Percentiles rank a stretch among this genome's conserved stretches.
Conservation (phyloP, 164 flowering plant species). For the Kalanchoe fedtschenkoi region DNA sequence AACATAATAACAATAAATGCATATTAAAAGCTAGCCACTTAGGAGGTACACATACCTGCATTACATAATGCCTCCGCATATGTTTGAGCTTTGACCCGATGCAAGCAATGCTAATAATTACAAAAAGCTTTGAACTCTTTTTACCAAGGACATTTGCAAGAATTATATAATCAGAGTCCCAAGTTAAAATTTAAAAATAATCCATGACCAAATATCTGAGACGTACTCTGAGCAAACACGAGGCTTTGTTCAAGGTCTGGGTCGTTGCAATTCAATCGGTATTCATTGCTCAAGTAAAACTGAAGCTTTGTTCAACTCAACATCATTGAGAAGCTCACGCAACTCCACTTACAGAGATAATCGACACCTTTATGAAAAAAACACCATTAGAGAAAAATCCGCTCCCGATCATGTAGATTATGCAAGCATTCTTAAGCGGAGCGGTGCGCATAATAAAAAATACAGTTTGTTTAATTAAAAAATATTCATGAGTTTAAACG, state of each 20-base stretch:
- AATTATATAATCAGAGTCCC: background rate
- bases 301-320: constrained; percentile 85
- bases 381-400: constrained; percentile 67
- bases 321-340: constrained; percentile 62
- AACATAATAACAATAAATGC: too few relatives aligned
- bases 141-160: constrained; percentile 67
- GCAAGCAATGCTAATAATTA: constrained; percentile 88
- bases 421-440: constrained; percentile 98
- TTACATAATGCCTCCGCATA: constrained; percentile 94
- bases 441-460: too few relatives aligned
- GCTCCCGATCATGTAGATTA: constrained; percentile 79
- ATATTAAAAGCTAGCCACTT: too few relatives aligned
- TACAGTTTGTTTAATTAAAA: too few relatives aligned
- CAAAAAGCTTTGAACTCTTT: constrained; percentile 92
- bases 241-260: too few relatives aligned
- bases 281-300: too few relatives aligned
- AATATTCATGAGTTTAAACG: too few relatives aligned
- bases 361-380: constrained; percentile 78
- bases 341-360: constrained; percentile 80
- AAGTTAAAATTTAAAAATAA: background rate
- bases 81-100: constrained; percentile 96
- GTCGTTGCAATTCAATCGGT: too few relatives aligned
- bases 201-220: background rate
- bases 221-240: constrained; percentile 62
- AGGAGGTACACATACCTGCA: constrained; percentile 85